Evolutionary conservation across 2,329 filamentous ascomycete species (phyloP), one percentile per base, ranked within the genome.

Genomic region (Ilyonectria destructans): DNA sequence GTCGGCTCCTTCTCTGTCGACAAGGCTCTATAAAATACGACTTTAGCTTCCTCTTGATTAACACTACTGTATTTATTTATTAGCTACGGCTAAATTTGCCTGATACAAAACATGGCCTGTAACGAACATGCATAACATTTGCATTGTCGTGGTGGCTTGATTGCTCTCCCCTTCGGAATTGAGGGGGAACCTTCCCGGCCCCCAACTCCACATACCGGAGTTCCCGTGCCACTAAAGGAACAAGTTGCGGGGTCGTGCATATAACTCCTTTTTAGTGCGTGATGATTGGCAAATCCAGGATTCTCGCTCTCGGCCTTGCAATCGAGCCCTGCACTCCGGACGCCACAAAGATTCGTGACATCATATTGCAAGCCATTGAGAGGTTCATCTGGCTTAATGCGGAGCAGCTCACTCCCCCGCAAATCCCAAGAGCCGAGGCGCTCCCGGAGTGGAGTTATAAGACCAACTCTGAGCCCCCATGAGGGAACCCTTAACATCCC

Each of bases 291-390:
- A n/a, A 45, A 45, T 45, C 43, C n/a, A n/a, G n/a, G 43, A n/a
- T 45, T 45, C 43, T 19, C 43, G 17, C 17, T 21, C 43, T 19
- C 7, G 43, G 43, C 8, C 43, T 45, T 45, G 43, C n/a, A 45
- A 21, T n/a, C 43, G 43, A 45, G 17, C 17, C 43, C 43, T 45
- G 43, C 43, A 45, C 43, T 45, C 43, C 43, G n/a, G 43, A 45
- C 43, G 43, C 43, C 43, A 45, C 43, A 19, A 45, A n/a, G 43
- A 19, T 45, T 4, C 43, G 43, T 45, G 12, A 45, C n/a, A 45
- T 45, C 6, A n/a, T 45, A n/a, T n/a, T 8, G n/a, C n/a, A 19
- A 8, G 43, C 43, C 35, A 4, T 37, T 37, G 35, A 37, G 35
- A 9, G 17, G 17, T 45, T 19, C 17, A 45, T 45, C 21, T 19